Base-by-base conservation (phyloP, 1,284 basidiomycete genomes). In the Tilletia indica region DNA sequence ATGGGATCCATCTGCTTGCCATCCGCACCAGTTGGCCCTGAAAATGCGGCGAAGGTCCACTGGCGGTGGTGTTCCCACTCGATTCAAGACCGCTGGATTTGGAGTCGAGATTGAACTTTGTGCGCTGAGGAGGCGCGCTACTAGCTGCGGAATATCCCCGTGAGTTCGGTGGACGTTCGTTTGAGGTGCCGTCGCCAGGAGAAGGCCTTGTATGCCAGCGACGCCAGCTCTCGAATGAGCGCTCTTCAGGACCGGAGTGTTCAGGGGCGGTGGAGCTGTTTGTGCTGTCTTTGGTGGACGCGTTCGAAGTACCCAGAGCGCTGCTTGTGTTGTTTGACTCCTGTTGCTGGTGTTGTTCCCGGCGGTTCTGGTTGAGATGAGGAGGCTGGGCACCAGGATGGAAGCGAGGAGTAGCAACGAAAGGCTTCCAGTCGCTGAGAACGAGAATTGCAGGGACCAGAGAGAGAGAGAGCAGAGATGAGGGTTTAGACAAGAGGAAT, bases 1-100 rank as follows among this genome's bases (percentile, higher is more conserved):
- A 94, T 93, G 68, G 91, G 89, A 83, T 94, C 92, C 34, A 93
- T 85, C 79, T 31, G 39, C 8, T 47, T 47, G 5, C 39, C 66
- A 19, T 38, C 61, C 4, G 58, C 5, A 34, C 61, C 38, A 39
- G 9, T 34, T 11, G 31, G 14, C 19, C 61, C 61, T 4, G 61
- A 36, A 21, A 64, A 64, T 6, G 61, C 61, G 14, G 61, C 61
- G 39, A 64, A 64, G 34, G 61, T 4, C 61, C 61, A 19, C 12
- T 21, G 51, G 12, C 16, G 51, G 51, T 19, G 2, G 19, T 19
- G 16, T 54, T 19, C 19, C 19, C 16, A 6, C 16, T 25, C 8
- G 51, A 54, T 19, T 54, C 51, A 19, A 54, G 14, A 3, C 9
- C 14, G 42, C 42, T 45, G 14, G 42, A 45, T 14, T 45, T 45